Evolutionary conservation across 352 stramenopile genomes (phyloP), one percentile per base, ranked within the genome.

Genomic region (Hyaloperonospora brassicae): DNA sequence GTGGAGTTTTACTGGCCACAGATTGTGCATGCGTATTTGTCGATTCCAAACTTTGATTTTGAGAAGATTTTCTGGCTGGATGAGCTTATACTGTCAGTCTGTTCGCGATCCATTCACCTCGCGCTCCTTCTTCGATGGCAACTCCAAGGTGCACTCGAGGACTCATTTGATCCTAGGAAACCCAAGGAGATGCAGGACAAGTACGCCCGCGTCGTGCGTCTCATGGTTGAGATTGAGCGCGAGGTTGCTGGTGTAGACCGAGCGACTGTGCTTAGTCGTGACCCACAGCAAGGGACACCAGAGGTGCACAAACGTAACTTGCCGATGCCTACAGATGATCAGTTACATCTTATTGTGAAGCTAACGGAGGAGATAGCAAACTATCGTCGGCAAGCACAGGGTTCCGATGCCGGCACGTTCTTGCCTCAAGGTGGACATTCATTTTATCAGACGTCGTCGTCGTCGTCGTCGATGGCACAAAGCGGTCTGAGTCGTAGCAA

Each of bases 1-100:
- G 80, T 96, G 42, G 87, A 96, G 59, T 95, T 96, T 55, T 95
- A 95, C 58, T 94, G 84, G 79, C 86, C 84, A 14, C 87, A 96
- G 67, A 89, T 96, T 31, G 76, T 95, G 39, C 87, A 96, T 50
- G 81, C 82, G 50, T 92, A 93, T 45, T 47, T 95, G 45, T 92
- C 79, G 17, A 79, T 95, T 48, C 84, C 81, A 11, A 93, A 89
- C 70, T 93, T 93, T 66, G 79, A 93, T 39, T 92, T 94, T 59
- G 82, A 93, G 44, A 95, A 95, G 66, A 75, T 94, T 24, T 93
- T 95, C 64, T 91, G 84, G 81, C 68, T 95, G 27, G 84, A 95
- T 47, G 83, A 95, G 49, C 61, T 92, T 21, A 82, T 95, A 24
- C 52, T 93, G n/a, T 93, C 84, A 21, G 82, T 95, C 30, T 92